Evolutionary conservation across 164 flowering plant species (phyloP).

Genomic region (Vitis riparia): DNA sequence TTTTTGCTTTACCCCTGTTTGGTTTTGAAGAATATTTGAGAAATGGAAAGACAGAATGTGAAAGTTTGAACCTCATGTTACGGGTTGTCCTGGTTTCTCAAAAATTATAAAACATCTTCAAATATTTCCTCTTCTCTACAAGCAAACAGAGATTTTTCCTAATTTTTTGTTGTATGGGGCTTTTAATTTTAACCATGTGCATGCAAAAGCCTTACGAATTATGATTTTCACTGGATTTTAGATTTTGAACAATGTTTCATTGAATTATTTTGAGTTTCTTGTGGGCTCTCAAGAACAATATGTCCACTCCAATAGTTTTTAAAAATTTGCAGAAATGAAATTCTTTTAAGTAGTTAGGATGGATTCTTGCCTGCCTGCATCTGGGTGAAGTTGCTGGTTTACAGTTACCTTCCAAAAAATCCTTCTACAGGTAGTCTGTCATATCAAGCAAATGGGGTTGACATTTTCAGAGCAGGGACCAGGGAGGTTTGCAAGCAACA

Average conservation of each 20-base stretch:
- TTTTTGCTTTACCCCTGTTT: neutral
- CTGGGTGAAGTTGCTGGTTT: too few relatives aligned
- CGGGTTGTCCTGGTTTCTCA: neutral
- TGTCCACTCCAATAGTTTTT: neutral
- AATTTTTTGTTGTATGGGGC: neutral
- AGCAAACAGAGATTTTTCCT: neutral
- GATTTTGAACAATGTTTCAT: neutral
- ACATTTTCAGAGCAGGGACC: constrained; percentile 35
- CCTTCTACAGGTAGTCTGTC: constrained; percentile 6
- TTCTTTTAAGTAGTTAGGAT: neutral
- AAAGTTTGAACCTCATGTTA: neutral
- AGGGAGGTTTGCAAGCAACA: constrained; percentile 19
- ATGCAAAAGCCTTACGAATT: neutral
- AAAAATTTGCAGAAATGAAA: neutral
- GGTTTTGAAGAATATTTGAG: neutral
- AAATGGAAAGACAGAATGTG: neutral
- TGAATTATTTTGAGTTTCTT: too few relatives aligned
- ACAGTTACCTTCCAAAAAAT: constrained; percentile 11
- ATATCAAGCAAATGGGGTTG: constrained; percentile 39
- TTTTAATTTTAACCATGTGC: neutral
- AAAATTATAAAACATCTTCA: neutral
- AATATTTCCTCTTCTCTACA: neutral
- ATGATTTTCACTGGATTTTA: too few relatives aligned
- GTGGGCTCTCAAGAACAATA: too few relatives aligned
- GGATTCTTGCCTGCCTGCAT: neutral